Conservation (phyloP, 2,329 filamentous ascomycete genomes). For the Neofusicoccum umdonicola region DNA sequence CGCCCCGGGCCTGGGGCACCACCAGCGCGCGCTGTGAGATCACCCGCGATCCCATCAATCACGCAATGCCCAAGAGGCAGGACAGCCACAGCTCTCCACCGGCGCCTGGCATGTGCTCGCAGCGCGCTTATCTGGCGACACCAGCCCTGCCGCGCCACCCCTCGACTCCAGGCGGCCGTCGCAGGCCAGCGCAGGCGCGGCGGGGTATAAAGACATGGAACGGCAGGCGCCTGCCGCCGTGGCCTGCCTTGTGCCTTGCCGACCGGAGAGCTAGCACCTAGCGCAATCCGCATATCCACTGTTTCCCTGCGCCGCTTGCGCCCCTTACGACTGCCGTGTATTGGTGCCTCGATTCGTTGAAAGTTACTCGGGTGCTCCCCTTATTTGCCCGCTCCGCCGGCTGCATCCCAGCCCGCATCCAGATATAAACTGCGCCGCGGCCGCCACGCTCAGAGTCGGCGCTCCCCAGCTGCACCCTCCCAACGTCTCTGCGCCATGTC, state of each 20-base stretch:
- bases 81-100: conserved; percentile 5
- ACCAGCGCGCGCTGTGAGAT: neutral
- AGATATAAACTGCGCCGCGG: neutral
- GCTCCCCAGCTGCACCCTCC: neutral
- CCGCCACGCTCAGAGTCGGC: neutral
- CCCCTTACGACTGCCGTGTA: conserved; percentile 4
- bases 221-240: neutral
- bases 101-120: neutral
- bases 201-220: conserved; percentile 2
- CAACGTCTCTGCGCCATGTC: conserved; percentile 55
- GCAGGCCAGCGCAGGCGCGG: neutral
- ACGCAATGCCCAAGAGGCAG: neutral
- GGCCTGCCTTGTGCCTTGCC: conserved; percentile 6
- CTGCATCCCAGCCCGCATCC: neutral
- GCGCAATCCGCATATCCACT: conserved; percentile 9
- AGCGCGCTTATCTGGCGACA: neutral
- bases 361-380: neutral
- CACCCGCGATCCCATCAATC: conserved; percentile 2
- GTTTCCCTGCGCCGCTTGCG: conserved; percentile 6
- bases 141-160: neutral
- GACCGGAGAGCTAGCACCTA: conserved; percentile 4
- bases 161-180: neutral
- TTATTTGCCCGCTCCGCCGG: neutral
- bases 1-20: neutral
- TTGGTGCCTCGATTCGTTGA: neutral